phyloP scores from a whole-genome alignment of 768 basidiomycete genomes.

The Coprinopsis sp. region DNA sequence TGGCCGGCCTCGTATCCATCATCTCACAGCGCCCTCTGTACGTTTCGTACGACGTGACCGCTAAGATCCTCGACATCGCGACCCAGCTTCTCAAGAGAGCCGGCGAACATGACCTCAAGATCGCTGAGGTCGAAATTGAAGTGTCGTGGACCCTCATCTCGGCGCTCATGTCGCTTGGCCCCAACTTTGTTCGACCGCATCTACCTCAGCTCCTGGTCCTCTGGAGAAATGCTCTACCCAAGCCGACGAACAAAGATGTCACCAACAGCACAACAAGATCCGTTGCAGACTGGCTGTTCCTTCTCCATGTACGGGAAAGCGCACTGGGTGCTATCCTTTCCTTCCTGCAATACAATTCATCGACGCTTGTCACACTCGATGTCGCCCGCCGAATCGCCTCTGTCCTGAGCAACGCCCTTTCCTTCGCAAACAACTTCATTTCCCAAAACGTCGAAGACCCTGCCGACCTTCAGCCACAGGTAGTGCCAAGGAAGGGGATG shows the following conservation, averaged over 20 bases:
- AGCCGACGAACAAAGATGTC: slow-evolving; percentile 86
- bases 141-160: slow-evolving; percentile 93
- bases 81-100: slow-evolving; percentile 86
- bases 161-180: slow-evolving; percentile 87
- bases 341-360: slow-evolving; percentile 78
- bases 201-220: slow-evolving; percentile 91
- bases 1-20: slow-evolving; percentile 81
- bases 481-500: slow-evolving; percentile 36
- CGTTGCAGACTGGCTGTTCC: slow-evolving; percentile 82
- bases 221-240: slow-evolving; percentile 96
- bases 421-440: slow-evolving; percentile 82
- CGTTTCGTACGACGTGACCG: slow-evolving; percentile 88
- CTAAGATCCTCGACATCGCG: slow-evolving; percentile 88
- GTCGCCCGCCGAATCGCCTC: slow-evolving; percentile 86
- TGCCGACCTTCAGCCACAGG: slow-evolving; percentile 34
- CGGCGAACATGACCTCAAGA: slow-evolving; percentile 82
- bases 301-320: slow-evolving; percentile 86
- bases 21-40: slow-evolving; percentile 88
- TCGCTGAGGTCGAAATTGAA: slow-evolving; percentile 83
- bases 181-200: slow-evolving; percentile 90
- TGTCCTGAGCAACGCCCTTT: slow-evolving; percentile 83
- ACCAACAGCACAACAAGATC: slow-evolving; percentile 54
- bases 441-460: slow-evolving; percentile 66
- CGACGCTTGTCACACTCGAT: slow-evolving; percentile 80
- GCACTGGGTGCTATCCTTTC: slow-evolving; percentile 85